phyloP scores from a whole-genome alignment of 1,284 basidiomycete genomes.

The Cronartium ribicola region DNA sequence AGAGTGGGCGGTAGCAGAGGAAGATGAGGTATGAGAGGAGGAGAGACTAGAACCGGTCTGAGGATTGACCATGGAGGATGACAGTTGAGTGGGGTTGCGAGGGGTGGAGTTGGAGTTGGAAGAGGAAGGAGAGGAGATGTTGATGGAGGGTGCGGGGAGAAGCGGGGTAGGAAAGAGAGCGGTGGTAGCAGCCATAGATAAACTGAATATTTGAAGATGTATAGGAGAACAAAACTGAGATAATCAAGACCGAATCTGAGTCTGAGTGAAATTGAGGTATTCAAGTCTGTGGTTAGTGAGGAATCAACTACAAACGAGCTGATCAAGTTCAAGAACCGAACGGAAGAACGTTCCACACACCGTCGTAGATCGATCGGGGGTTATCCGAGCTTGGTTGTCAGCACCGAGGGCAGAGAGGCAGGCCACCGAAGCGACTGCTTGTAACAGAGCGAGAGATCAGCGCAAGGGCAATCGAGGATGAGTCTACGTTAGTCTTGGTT shows the following conservation, averaged over 20 bases:
- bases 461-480: too few species aligned
- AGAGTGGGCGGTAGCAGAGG: conserved; percentile 4
- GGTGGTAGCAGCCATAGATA: background rate
- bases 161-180: conserved; percentile 12
- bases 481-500: too few species aligned
- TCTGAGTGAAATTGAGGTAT: background rate
- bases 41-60: background rate
- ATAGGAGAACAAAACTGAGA: background rate
- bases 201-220: background rate
- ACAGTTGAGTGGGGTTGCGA: background rate
- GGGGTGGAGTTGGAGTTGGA: background rate
- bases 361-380: too few species aligned
- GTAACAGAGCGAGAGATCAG: too few species aligned
- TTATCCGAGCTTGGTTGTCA: too few species aligned
- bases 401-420: too few species aligned
- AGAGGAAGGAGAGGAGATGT: conserved; percentile 26
- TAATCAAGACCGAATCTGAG: background rate
- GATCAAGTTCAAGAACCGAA: too few species aligned
- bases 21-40: background rate
- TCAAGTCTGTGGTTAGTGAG: background rate
- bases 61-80: background rate
- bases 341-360: too few species aligned
- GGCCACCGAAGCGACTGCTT: too few species aligned
- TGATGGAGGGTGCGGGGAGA: conserved; percentile 26
- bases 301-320: too few species aligned